Evolutionary conservation across 441 rosid genomes (phyloP).

Genomic region (Isatis lusitanica): DNA sequence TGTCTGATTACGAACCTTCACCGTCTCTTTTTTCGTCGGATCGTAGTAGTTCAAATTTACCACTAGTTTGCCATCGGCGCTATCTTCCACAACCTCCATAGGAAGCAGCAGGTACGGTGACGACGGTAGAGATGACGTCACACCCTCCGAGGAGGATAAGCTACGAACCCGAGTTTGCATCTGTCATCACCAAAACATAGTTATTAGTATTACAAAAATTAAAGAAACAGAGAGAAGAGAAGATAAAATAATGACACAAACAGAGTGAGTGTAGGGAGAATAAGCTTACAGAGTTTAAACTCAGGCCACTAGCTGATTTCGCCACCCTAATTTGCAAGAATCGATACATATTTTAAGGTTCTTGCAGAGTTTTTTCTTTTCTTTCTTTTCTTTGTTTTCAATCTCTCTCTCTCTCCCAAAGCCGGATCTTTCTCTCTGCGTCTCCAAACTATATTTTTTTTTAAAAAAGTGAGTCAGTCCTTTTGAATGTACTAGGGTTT

Average conservation of each 20-base stretch:
- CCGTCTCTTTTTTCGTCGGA: not conserved
- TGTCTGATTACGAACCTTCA: not conserved
- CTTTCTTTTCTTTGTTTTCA: no score
- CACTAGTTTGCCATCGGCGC: not conserved
- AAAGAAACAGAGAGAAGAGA: not conserved
- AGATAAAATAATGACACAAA: no score
- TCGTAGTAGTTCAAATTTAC: conserved; percentile 2
- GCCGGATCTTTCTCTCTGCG: not conserved
- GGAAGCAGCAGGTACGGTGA: not conserved
- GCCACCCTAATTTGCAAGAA: not conserved
- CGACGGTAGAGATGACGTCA: not conserved
- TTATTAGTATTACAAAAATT: no score
- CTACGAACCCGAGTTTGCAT: not conserved
- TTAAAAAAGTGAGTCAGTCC: no score
- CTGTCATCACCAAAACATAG: not conserved
- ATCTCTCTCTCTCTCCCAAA: not conserved
- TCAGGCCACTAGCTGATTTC: not conserved
- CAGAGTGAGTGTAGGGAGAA: no score
- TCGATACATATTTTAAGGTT: not conserved
- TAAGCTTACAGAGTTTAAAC: not conserved
- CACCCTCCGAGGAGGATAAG: not conserved
- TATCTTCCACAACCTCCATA: not conserved
- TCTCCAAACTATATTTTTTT: no score
- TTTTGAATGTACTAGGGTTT: no score
- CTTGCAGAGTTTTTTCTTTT: no score